Conservation (phyloP, 2,329 filamentous ascomycete species). For the Cyphellophora europaea region DNA sequence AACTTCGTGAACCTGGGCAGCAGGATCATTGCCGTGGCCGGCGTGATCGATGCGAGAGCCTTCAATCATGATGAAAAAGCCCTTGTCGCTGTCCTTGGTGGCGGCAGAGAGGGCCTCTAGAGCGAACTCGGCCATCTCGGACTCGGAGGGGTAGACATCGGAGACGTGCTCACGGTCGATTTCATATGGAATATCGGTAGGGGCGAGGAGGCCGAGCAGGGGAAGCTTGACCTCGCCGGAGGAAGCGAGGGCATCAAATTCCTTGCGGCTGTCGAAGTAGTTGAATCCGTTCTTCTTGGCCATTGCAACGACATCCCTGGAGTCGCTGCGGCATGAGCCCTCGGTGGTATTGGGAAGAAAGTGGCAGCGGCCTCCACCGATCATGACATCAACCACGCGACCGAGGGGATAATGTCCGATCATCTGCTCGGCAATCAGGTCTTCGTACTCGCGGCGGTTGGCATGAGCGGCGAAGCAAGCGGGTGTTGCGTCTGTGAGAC, state of each 20-base stretch:
- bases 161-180: slow-evolving; percentile 75
- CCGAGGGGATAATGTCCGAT: slow-evolving; percentile 80
- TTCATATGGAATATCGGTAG: slow-evolving; percentile 80
- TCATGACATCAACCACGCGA: slow-evolving; percentile 78
- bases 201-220: slow-evolving; percentile 75
- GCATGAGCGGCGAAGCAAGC: slow-evolving; percentile 92
- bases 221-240: slow-evolving; percentile 63
- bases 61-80: slow-evolving; percentile 98
- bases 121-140: slow-evolving; percentile 82
- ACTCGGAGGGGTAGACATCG: slow-evolving; percentile 75
- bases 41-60: slow-evolving; percentile 94
- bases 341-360: slow-evolving; percentile 75
- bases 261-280: slow-evolving; percentile 62
- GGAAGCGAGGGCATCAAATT: slow-evolving; percentile 64
- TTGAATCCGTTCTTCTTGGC: slow-evolving; percentile 73
- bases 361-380: slow-evolving; percentile 87
- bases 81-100: slow-evolving; percentile 73
- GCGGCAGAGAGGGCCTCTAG: slow-evolving; percentile 70
- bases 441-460: slow-evolving; percentile 67
- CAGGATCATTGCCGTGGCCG: slow-evolving; percentile 75
- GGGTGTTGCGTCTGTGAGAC: slow-evolving; percentile 90
- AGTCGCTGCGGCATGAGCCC: slow-evolving; percentile 74
- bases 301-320: slow-evolving; percentile 62
- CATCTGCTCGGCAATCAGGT: slow-evolving; percentile 87
- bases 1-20: slow-evolving; percentile 80